Evolutionary conservation across 768 basidiomycete species (phyloP).

Genomic region (Royoungia palumana): DNA sequence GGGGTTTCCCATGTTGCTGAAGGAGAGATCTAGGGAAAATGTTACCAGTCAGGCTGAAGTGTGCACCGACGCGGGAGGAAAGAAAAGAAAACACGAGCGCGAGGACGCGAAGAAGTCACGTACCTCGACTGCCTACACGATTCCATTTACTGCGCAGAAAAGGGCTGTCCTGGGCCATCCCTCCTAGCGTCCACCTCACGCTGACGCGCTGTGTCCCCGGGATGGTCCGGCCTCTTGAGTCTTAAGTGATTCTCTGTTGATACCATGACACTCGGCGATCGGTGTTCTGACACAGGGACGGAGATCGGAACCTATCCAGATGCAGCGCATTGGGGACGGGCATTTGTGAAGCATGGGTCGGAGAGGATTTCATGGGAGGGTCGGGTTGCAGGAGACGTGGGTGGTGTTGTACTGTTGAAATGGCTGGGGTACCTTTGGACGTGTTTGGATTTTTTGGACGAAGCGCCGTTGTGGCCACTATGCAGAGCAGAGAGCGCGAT

Average conservation of each 20-base stretch:
- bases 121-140: no score
- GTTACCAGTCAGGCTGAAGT: no score
- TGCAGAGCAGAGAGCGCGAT: not conserved
- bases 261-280: no score
- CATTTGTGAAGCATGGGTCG: constrained; percentile 58
- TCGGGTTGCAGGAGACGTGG: constrained; percentile 49
- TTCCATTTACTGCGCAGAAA: constrained; percentile 9
- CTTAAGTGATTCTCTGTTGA: no score
- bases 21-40: no score
- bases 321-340: constrained; percentile 29
- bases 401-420: constrained; percentile 53
- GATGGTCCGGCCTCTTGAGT: constrained; percentile 14
- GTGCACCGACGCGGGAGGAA: no score
- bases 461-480: not conserved
- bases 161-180: constrained; percentile 15
- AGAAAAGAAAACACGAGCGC: no score
- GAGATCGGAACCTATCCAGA: constrained; percentile 49
- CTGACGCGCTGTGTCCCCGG: constrained; percentile 30
- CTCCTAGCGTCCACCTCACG: no score
- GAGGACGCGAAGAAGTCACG: no score
- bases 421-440: constrained; percentile 67
- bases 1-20: no score
- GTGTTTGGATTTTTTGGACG: constrained; percentile 60
- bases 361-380: constrained; percentile 66
- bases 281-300: constrained; percentile 18